Conservation (phyloP, 768 basidiomycete species). For the Amanita thiersii region DNA sequence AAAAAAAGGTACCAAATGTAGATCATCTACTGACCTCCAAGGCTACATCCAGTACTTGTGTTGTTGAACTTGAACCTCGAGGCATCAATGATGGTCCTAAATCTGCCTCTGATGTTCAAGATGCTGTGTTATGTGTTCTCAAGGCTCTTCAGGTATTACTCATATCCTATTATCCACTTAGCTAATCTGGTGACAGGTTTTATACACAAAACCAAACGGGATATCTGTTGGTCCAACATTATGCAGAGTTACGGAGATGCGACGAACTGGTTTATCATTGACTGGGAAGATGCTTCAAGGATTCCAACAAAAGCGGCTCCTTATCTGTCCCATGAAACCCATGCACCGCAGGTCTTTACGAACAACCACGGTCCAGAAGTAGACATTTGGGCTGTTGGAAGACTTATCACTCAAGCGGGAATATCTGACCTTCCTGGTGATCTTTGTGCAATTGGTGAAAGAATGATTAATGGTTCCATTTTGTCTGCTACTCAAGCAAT, state of each 20-base stretch:
- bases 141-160: constrained; percentile 13
- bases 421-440: too few relatives aligned
- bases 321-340: constrained; percentile 10
- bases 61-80: constrained; percentile 2
- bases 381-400: constrained; percentile 23
- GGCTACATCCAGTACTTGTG: too few relatives aligned
- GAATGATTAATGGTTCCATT: too few relatives aligned
- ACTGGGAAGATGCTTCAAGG: constrained; percentile 21
- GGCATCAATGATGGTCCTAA: background rate
- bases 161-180: constrained; percentile 1
- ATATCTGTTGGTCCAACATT: constrained; percentile 19
- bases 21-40: too few relatives aligned
- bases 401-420: too few relatives aligned
- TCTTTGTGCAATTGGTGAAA: too few relatives aligned
- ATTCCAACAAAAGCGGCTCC: constrained; percentile 12
- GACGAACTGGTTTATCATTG: constrained; percentile 21
- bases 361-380: constrained; percentile 22
- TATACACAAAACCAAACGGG: constrained; percentile 15
- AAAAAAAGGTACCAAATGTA: too few relatives aligned
- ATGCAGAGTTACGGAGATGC: constrained; percentile 14
- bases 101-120: constrained; percentile 2
- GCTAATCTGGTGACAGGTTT: constrained; percentile 7
- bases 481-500: too few relatives aligned
- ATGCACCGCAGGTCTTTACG: constrained; percentile 16
- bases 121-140: constrained; percentile 11